These are phyloP conservation scores for Gossypium thurberi DNA, from an alignment of 345 rosid genomes.

Conservation along the genomic window DNA sequence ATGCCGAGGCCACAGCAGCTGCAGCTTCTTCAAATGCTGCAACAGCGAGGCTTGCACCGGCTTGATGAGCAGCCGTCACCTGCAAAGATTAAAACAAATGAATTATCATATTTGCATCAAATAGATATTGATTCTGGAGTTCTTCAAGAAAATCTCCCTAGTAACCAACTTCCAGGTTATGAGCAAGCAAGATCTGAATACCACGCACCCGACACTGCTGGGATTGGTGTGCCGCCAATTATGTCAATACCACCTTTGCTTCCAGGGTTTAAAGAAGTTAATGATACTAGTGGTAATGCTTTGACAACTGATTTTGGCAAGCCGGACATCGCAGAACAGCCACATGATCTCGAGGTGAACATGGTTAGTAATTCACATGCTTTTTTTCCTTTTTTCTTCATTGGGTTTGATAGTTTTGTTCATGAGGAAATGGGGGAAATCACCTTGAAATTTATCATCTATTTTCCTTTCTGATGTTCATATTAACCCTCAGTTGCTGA, in stretches of 20 bases:
- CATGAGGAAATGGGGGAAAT: not conserved
- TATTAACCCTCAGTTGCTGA: not conserved
- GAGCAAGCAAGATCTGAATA: slow-evolving; percentile 52
- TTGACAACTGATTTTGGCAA: slow-evolving; percentile 46
- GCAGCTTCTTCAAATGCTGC: not conserved
- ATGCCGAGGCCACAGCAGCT: not conserved
- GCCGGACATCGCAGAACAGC: slow-evolving; percentile 53
- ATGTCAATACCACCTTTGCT: slow-evolving; percentile 76
- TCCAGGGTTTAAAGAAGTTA: slow-evolving; percentile 61
- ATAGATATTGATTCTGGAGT: slow-evolving; percentile 35
- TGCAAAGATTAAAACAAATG: not conserved
- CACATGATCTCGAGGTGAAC: slow-evolving; percentile 68
- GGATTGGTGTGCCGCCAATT: slow-evolving; percentile 51
- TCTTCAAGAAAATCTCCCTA: slow-evolving; percentile 54
- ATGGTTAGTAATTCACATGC: slow-evolving; percentile 42
- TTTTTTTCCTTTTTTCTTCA: not conserved
- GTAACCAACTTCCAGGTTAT: slow-evolving; percentile 49
- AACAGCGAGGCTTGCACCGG: not conserved
- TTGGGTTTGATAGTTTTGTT: not conserved
- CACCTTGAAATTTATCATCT: not conserved
- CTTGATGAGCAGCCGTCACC: not conserved
- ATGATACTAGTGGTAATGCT: slow-evolving; percentile 46
- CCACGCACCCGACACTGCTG: slow-evolving; percentile 81
- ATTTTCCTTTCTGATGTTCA: not conserved
- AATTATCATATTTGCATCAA: not conserved